A percentile compares a stretch with the other conserved stretches of the same genome.
phyloP scores from a whole-genome alignment of 2,329 filamentous ascomycete species.

The Colletotrichum sp. region DNA sequence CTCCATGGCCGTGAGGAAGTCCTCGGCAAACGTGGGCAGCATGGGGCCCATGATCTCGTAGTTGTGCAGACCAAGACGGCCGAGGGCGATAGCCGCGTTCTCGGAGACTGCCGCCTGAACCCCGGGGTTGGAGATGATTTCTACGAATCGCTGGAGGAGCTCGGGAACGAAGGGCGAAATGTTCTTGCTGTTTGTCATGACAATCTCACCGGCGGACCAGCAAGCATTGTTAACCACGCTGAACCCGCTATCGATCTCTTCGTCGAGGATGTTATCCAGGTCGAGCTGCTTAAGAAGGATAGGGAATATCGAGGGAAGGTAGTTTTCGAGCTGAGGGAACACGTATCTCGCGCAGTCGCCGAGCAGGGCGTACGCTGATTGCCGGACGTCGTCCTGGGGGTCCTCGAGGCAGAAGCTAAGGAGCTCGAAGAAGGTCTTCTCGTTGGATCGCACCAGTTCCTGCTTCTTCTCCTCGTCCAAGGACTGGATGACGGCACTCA shows the following conservation, averaged over 20 bases:
- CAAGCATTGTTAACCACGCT: conserved; percentile 98
- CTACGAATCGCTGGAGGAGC: conserved; percentile 77
- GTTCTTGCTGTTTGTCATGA: conserved; percentile 75
- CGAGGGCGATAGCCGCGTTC: conserved; percentile 92
- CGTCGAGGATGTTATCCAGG: conserved; percentile 75
- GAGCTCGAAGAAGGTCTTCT: conserved; percentile 88
- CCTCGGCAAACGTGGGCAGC: conserved; percentile 78
- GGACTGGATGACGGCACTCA: conserved; percentile 93
- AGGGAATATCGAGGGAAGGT: conserved; percentile 75
- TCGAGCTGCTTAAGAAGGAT: conserved; percentile 89
- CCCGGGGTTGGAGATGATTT: conserved; percentile 84
- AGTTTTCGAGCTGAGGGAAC: conserved; percentile 79
- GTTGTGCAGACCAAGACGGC: conserved; percentile 82
- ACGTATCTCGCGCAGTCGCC: conserved; percentile 95
- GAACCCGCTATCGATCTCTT: conserved; percentile 84
- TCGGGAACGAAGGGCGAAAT: conserved; percentile 81
- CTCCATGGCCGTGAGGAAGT: conserved; percentile 82
- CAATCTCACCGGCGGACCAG: conserved; percentile 94
- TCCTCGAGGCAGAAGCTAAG: conserved; percentile 93
- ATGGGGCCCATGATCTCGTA: conserved; percentile 78
- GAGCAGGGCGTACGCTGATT: conserved; percentile 93
- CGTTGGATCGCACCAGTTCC: conserved; percentile 76
- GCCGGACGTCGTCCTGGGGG: conserved; percentile 86
- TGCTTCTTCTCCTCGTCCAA: conserved; percentile 75
- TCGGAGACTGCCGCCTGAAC: conserved; percentile 89